Conservation (phyloP, 2,329 filamentous ascomycete species). For the Lachnellula suecica region DNA sequence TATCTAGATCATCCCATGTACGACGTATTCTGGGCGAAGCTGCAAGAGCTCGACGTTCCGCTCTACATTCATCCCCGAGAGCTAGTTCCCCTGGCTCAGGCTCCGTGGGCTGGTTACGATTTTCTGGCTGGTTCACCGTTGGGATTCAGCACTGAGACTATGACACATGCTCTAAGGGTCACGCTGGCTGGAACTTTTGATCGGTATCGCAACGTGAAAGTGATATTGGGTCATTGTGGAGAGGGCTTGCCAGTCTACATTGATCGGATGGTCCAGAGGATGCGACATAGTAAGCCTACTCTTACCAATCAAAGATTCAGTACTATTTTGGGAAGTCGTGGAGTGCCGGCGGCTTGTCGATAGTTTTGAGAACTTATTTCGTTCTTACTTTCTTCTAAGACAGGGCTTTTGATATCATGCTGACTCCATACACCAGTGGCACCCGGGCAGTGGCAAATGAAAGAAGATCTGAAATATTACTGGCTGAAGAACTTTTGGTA, state of each 20-base stretch:
- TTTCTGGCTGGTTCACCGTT: conserved; percentile 35
- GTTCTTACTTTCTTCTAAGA: too few species aligned
- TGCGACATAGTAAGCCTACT: too few species aligned
- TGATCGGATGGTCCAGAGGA: too few species aligned
- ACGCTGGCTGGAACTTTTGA: conserved; percentile 54
- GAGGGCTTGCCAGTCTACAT: conserved; percentile 49
- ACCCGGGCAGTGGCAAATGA: conserved; percentile 15
- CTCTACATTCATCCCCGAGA: conserved; percentile 40
- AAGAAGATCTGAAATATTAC: conserved; percentile 42
- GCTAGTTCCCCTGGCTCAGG: conserved; percentile 20
- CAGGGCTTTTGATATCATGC: too few species aligned
- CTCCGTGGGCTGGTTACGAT: conserved; percentile 26
- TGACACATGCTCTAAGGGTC: conserved; percentile 45
- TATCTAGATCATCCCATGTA: conserved; percentile 38
- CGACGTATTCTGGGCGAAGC: conserved; percentile 39
- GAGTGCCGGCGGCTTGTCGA: too few species aligned
- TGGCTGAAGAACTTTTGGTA: conserved; percentile 55
- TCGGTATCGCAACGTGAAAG: conserved; percentile 48
- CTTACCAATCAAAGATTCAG: too few species aligned
- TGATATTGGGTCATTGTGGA: conserved; percentile 51
- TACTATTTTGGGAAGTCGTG: too few species aligned
- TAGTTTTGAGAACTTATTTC: too few species aligned
- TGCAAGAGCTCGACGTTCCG: conserved; percentile 38
- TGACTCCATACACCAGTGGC: conserved; percentile 15
- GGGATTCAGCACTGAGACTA: conserved; percentile 50